phyloP scores from a whole-genome alignment of 1,284 basidiomycete genomes.

The Cryptococcus hybrid region DNA sequence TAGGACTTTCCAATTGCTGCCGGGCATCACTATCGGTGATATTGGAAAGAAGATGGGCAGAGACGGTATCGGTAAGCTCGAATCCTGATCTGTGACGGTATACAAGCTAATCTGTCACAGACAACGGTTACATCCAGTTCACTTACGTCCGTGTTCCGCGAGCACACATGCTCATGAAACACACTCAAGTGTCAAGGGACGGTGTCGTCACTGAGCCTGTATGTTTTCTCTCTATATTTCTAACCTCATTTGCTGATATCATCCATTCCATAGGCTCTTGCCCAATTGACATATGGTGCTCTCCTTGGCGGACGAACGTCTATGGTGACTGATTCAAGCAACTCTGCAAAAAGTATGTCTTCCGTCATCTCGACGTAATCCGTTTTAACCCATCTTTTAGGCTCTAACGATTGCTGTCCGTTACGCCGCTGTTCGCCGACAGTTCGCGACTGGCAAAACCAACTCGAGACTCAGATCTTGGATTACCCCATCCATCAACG shows the following conservation, averaged over 20 bases:
- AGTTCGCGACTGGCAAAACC: constrained; percentile 55
- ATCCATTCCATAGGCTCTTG: constrained; percentile 49
- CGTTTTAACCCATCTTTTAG: constrained; percentile 19
- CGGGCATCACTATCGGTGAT: constrained; percentile 59
- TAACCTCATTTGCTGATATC: constrained; percentile 28
- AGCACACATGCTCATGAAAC: constrained; percentile 60
- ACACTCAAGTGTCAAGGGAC: constrained; percentile 56
- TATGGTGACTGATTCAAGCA: constrained; percentile 57
- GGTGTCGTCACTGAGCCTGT: constrained; percentile 48
- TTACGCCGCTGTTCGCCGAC: constrained; percentile 58
- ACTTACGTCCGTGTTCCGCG: constrained; percentile 59
- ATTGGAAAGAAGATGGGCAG: constrained; percentile 62
- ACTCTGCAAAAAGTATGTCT: constrained; percentile 54
- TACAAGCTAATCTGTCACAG: constrained; percentile 11
- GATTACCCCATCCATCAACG: constrained; percentile 62
- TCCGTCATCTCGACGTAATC: neutral
- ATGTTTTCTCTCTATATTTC: constrained; percentile 3
- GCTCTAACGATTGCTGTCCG: constrained; percentile 58
- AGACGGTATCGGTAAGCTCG: constrained; percentile 53
- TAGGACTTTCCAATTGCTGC: constrained; percentile 52
- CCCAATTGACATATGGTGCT: constrained; percentile 59
- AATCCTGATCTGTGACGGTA: neutral
- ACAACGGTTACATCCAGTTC: constrained; percentile 56
- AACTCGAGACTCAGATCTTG: constrained; percentile 57
- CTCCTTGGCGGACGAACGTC: constrained; percentile 57